phyloP scores from a whole-genome alignment of 2,329 filamentous ascomycete species.

The Colletotrichum cordylinicola region DNA sequence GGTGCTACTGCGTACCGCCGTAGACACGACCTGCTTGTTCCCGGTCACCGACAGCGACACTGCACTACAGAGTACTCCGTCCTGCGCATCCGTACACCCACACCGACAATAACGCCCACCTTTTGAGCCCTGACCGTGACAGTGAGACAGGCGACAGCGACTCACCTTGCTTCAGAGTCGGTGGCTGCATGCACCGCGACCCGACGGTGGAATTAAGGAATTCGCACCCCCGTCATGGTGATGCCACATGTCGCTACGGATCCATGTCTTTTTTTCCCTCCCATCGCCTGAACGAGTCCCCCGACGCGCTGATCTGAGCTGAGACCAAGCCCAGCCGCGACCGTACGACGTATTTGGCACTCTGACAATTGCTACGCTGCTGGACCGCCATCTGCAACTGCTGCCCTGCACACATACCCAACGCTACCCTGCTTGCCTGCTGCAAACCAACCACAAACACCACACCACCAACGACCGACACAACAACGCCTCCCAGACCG shows the following conservation, averaged over 20 bases:
- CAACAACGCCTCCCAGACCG: not conserved
- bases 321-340: not conserved
- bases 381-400: not conserved
- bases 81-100: not conserved
- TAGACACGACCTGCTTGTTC: not conserved
- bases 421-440: not conserved
- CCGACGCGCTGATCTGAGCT: not conserved
- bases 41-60: not conserved
- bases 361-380: not conserved
- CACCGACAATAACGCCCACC: not conserved
- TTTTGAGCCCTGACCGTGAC: not conserved
- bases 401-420: conserved; percentile 2
- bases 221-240: conserved; percentile 19
- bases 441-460: conserved; percentile 1
- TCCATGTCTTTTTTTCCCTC: conserved; percentile 7
- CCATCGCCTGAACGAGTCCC: not conserved
- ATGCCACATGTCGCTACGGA: conserved; percentile 18
- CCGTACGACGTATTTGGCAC: not conserved
- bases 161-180: not conserved
- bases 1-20: too few relatives aligned
- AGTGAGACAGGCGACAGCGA: not conserved
- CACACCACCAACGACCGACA: not conserved
- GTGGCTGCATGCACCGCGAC: not conserved
- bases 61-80: not conserved
- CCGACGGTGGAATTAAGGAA: conserved; percentile 11